Evolutionary conservation across 73 alveolate species (phyloP).

Genomic region (Paramecium octaurelia): DNA sequence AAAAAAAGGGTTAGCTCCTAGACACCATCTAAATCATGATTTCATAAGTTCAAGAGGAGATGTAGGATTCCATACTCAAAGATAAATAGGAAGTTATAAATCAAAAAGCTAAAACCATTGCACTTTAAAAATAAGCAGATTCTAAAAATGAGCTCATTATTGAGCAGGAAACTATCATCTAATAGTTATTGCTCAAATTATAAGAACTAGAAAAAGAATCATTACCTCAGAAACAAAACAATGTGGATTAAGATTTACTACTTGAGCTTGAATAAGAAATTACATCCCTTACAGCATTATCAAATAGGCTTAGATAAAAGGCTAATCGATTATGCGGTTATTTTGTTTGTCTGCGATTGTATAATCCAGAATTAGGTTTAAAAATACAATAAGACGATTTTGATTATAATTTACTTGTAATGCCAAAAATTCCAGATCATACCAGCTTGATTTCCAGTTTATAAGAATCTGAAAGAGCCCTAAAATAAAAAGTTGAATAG

Average conservation of each 20-base stretch:
- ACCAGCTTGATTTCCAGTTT: not conserved
- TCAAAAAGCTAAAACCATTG: not conserved
- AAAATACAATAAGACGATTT: conserved; percentile 17
- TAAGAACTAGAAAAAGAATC: not conserved
- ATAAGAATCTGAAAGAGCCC: not conserved
- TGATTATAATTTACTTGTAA: not conserved
- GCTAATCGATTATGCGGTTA: not conserved
- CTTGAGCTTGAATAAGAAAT: not conserved
- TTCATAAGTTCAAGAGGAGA: not conserved
- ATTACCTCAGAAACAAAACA: not conserved
- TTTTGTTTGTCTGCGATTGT: not conserved
- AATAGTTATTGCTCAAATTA: not conserved
- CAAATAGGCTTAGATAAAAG: not conserved
- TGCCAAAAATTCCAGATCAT: conserved; percentile 37
- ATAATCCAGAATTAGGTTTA: conserved; percentile 10
- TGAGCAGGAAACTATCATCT: not conserved
- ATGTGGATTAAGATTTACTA: not conserved
- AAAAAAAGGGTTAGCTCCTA: not conserved
- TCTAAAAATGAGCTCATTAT: not conserved
- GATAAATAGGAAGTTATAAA: not conserved
- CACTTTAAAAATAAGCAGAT: not conserved
- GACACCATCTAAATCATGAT: not conserved
- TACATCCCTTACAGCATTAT: not conserved
- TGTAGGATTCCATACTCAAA: not conserved
- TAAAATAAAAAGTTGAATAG: not conserved